Conservation (phyloP, 805 yeast genomes). For the Yueomyces sinensis region DNA sequence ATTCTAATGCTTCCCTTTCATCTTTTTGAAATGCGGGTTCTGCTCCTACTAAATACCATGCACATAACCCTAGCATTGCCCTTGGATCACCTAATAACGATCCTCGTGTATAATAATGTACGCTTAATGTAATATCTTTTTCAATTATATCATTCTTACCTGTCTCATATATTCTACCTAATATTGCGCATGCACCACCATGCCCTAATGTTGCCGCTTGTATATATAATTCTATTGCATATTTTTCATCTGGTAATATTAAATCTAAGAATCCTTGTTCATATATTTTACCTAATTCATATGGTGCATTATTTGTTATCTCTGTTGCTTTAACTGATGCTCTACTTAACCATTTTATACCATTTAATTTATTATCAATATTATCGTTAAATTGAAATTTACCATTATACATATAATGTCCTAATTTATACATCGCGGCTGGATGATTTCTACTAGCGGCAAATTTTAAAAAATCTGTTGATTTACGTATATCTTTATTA, state of each 20-base stretch:
- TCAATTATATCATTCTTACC: slow-evolving; percentile 49
- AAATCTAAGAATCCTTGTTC: slow-evolving; percentile 78
- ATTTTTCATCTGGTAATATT: slow-evolving; percentile 67
- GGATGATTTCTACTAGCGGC: slow-evolving; percentile 91
- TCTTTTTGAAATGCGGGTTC: slow-evolving; percentile 71
- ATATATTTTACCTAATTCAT: slow-evolving; percentile 76
- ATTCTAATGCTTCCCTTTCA: slow-evolving; percentile 78
- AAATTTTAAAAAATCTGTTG: slow-evolving; percentile 66
- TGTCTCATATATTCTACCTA: slow-evolving; percentile 76
- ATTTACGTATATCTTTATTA: slow-evolving; percentile 74
- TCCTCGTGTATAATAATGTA: slow-evolving; percentile 87
- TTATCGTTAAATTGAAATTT: slow-evolving; percentile 64
- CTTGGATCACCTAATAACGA: slow-evolving; percentile 79
- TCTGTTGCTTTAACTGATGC: slow-evolving; percentile 79
- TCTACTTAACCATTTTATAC: slow-evolving; percentile 84
- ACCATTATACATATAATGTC: slow-evolving; percentile 72
- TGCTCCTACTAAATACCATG: slow-evolving; percentile 91
- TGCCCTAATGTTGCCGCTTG: slow-evolving; percentile 86
- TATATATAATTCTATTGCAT: slow-evolving; percentile 75
- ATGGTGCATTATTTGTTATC: slow-evolving; percentile 85
- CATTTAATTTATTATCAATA: slow-evolving; percentile 62
- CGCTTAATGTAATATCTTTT: slow-evolving; percentile 68
- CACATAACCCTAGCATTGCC: slow-evolving; percentile 88
- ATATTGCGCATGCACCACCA: slow-evolving; percentile 59
- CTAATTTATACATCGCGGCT: slow-evolving; percentile 92